Conservation (phyloP, 768 basidiomycete genomes). For the Tylopilus cervinicoccineus region DNA sequence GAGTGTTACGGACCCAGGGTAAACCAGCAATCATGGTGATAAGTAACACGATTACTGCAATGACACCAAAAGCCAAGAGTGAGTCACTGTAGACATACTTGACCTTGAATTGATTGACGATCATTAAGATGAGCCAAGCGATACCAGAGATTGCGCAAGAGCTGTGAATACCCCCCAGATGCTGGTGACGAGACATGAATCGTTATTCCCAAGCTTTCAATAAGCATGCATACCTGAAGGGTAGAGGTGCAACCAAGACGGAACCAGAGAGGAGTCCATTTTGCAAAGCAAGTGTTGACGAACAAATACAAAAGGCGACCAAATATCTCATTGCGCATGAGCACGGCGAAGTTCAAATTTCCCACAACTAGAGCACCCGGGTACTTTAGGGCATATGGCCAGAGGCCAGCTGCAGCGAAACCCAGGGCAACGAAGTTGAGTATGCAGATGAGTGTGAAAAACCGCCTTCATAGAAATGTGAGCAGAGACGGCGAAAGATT, state of each 20-base stretch:
- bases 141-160: conserved; percentile 71
- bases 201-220: background rate
- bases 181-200: conserved; percentile 35
- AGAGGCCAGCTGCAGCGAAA: conserved; percentile 58
- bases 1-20: conserved; percentile 76
- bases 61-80: conserved; percentile 56
- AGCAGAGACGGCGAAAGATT: background rate
- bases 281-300: conserved; percentile 74
- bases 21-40: conserved; percentile 63
- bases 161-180: conserved; percentile 77
- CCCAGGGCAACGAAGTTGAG: conserved; percentile 59
- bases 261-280: conserved; percentile 75
- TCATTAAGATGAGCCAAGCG: conserved; percentile 63
- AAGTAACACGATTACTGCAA: conserved; percentile 54
- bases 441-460: conserved; percentile 59
- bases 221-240: conserved; percentile 45
- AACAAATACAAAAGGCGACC: conserved; percentile 70
- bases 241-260: conserved; percentile 71
- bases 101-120: conserved; percentile 52
- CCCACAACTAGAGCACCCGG: conserved; percentile 71
- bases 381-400: conserved; percentile 63
- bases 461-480: conserved; percentile 47
- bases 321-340: conserved; percentile 81
- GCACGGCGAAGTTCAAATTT: conserved; percentile 66
- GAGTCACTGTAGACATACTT: conserved; percentile 49